These are phyloP conservation scores for Penicillium lagena DNA, from an alignment of 495 filamentous ascomycete species.

Conservation along the genomic window DNA sequence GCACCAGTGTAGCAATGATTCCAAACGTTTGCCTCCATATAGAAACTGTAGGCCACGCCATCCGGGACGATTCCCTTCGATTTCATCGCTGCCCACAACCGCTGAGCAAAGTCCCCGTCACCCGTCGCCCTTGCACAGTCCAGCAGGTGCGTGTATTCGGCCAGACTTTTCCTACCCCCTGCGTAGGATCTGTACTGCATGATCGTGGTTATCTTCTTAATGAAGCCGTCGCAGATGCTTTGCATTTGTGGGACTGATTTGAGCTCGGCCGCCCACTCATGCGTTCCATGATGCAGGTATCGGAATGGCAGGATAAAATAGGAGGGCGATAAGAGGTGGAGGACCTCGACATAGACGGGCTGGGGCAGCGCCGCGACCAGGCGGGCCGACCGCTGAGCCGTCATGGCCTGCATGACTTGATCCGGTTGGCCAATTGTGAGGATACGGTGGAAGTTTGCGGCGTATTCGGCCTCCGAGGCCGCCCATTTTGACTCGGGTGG, in stretches of 20 bases:
- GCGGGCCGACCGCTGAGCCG: conserved; percentile 22
- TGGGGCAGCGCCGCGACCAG: conserved; percentile 28
- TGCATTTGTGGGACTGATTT: conserved; percentile 19
- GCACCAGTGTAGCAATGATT: conserved; percentile 24
- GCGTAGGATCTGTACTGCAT: conserved; percentile 22
- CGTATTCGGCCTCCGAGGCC: conserved; percentile 4
- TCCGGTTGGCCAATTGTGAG: conserved; percentile 32
- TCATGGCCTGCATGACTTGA: conserved; percentile 29
- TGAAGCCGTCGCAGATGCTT: conserved; percentile 32
- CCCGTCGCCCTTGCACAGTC: conserved; percentile 46
- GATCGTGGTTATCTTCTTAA: conserved; percentile 28
- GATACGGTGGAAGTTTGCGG: conserved; percentile 17
- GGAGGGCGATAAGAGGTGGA: conserved; percentile 32
- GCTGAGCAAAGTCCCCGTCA: conserved; percentile 35
- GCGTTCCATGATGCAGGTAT: conserved; percentile 39
- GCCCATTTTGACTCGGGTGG: too few relatives aligned
- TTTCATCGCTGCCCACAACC: conserved; percentile 47
- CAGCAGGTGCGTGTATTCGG: conserved; percentile 52
- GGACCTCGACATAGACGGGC: conserved; percentile 28
- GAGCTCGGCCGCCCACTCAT: conserved; percentile 29
- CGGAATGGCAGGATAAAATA: conserved; percentile 43
- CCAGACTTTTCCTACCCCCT: conserved; percentile 24
- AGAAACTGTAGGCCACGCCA: conserved; percentile 51
- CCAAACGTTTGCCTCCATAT: conserved; percentile 44
- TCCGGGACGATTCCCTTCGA: conserved; percentile 34